Evolutionary conservation across 768 basidiomycete genomes (phyloP).

Genomic region (Tephrocybe sp.): DNA sequence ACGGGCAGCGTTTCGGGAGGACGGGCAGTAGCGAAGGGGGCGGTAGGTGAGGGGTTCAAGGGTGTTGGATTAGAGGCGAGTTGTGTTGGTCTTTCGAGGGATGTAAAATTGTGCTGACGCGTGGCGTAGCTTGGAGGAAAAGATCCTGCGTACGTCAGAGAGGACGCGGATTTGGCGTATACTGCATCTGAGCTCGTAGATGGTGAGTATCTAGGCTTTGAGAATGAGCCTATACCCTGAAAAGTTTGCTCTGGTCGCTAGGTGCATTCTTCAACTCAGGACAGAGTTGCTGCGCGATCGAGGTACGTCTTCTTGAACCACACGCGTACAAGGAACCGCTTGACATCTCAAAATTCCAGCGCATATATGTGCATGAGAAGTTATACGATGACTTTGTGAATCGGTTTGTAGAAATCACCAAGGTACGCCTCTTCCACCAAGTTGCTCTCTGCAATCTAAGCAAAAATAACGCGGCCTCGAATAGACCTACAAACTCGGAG

Average conservation of each 20-base stretch:
- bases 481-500: slow-evolving; percentile 81
- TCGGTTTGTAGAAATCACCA: slow-evolving; percentile 68
- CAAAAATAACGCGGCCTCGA: too few species aligned
- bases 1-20: slow-evolving; percentile 86
- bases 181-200: slow-evolving; percentile 87
- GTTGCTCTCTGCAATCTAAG: too few species aligned
- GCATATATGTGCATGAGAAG: slow-evolving; percentile 90
- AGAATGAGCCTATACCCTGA: neutral
- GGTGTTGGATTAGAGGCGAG: slow-evolving; percentile 81
- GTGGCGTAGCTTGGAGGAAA: slow-evolving; percentile 82
- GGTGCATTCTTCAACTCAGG: slow-evolving; percentile 97
- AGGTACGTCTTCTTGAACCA: slow-evolving; percentile 61
- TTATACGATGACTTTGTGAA: slow-evolving; percentile 79
- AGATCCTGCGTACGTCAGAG: slow-evolving; percentile 93
- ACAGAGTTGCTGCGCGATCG: slow-evolving; percentile 93
- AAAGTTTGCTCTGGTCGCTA: slow-evolving; percentile 23
- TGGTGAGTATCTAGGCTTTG: slow-evolving; percentile 41
- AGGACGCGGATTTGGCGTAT: slow-evolving; percentile 82
- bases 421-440: slow-evolving; percentile 45
- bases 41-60: slow-evolving; percentile 73
- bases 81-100: slow-evolving; percentile 1
- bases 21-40: slow-evolving; percentile 66
- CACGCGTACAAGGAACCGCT: too few species aligned
- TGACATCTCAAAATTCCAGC: slow-evolving; percentile 33
- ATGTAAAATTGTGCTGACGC: neutral